Percentiles rank a stretch among this genome's conserved stretches.
Evolutionary conservation across 2,329 filamentous ascomycete species (phyloP).

Genomic region (Penicillium capsulatum): DNA sequence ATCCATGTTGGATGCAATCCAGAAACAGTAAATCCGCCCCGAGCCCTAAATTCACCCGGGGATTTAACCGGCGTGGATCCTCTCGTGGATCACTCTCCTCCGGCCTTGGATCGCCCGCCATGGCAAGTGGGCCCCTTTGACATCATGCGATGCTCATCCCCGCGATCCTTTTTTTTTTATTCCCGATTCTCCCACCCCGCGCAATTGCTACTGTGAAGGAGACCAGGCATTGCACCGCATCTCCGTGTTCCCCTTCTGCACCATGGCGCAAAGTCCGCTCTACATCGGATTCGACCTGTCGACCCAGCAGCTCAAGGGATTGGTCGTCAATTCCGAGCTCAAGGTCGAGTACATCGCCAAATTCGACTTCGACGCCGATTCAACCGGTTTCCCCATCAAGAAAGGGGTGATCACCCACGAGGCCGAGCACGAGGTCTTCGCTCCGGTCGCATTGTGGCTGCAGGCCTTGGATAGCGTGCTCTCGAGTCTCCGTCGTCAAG

Average conservation of each 20-base stretch:
- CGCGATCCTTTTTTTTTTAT: no score
- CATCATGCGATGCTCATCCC: no score
- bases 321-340: conserved; percentile 79
- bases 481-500: conserved; percentile 62
- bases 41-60: no score
- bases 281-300: conserved; percentile 95
- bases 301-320: conserved; percentile 92
- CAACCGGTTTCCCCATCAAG: conserved; percentile 68
- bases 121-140: no score
- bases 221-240: no score
- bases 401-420: conserved; percentile 87
- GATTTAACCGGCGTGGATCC: no score
- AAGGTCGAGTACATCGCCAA: conserved; percentile 79
- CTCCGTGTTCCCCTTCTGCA: background rate
- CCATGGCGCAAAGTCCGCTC: conserved; percentile 54
- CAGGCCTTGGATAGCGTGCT: conserved; percentile 88
- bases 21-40: no score
- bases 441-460: conserved; percentile 90
- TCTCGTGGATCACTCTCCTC: no score
- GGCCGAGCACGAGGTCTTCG: conserved; percentile 80
- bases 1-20: no score
- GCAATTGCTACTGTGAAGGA: no score
- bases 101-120: no score
- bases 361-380: conserved; percentile 90
- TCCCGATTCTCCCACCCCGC: no score